A percentile compares a stretch with the other conserved stretches of the same genome.
Conservation (phyloP, 305 asterid genomes). For the Fraxinus paxiana region DNA sequence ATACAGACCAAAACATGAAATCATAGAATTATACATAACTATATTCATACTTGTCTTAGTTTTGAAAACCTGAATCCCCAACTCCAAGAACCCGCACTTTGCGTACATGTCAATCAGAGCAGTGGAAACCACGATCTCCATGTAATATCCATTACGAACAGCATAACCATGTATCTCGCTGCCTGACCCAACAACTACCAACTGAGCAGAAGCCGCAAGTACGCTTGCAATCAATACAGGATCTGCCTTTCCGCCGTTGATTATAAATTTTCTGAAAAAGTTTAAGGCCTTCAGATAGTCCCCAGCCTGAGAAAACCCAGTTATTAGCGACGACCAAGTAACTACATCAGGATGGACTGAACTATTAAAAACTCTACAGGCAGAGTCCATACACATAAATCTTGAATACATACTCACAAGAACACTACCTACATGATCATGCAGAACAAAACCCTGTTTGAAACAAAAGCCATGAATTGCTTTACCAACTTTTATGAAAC, state of each 20-base stretch:
- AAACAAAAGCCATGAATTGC: slow-evolving; percentile 51
- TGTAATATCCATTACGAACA: slow-evolving; percentile 38
- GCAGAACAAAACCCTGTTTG: slow-evolving; percentile 49
- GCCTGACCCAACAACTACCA: slow-evolving; percentile 50
- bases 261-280: slow-evolving; percentile 43
- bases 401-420: slow-evolving; percentile 66
- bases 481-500: slow-evolving; percentile 36
- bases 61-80: slow-evolving; percentile 46
- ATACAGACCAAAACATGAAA: slow-evolving; percentile 53
- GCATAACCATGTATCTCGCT: slow-evolving; percentile 66
- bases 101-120: slow-evolving; percentile 80
- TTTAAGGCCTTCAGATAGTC: slow-evolving; percentile 40
- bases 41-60: slow-evolving; percentile 46
- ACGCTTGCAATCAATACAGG: slow-evolving; percentile 45
- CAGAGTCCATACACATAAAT: slow-evolving; percentile 44
- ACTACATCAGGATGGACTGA: slow-evolving; percentile 58
- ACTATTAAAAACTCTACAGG: slow-evolving; percentile 39
- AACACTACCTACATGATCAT: slow-evolving; percentile 53
- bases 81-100: slow-evolving; percentile 74
- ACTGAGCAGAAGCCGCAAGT: slow-evolving; percentile 50
- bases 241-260: slow-evolving; percentile 42
- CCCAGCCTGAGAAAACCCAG: slow-evolving; percentile 51
- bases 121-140: slow-evolving; percentile 52
- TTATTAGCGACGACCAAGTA: slow-evolving; percentile 69
- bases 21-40: slow-evolving; percentile 55